These are phyloP conservation scores for Sporopachydermia lactativora DNA, from an alignment of 805 yeast genomes.

Conservation along the genomic window DNA sequence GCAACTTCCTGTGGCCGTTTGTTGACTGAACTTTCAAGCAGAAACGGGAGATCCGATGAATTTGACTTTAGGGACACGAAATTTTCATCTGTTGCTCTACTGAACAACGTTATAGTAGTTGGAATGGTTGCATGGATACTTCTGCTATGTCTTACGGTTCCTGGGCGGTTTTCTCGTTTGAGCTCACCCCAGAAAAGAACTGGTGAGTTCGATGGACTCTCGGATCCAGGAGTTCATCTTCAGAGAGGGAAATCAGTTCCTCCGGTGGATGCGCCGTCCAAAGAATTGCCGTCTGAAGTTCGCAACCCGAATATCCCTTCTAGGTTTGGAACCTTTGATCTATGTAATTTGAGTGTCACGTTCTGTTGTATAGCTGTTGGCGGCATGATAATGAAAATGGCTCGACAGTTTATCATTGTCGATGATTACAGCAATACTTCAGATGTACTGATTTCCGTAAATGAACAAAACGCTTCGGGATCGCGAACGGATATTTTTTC, in stretches of 20 bases:
- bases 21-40: too few species aligned
- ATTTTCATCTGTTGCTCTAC: not conserved
- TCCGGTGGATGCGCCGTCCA: not conserved
- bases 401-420: not conserved
- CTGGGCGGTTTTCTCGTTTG: not conserved
- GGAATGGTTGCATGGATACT: conserved; percentile 2
- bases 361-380: too few species aligned
- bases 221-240: not conserved
- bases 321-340: too few species aligned
- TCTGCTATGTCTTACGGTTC: not conserved
- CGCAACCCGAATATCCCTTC: not conserved
- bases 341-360: not conserved
- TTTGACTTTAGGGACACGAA: too few species aligned
- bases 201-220: not conserved
- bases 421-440: too few species aligned
- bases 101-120: not conserved
- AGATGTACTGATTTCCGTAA: too few species aligned
- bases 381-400: not conserved
- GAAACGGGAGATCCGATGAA: too few species aligned
- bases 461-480: not conserved
- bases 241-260: not conserved
- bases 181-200: not conserved
- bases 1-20: not conserved
- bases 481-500: not conserved
- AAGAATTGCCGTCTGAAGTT: not conserved